Evolutionary conservation across 1,139 yeast species (phyloP).

Genomic region (Geotrichum histeridarum): DNA sequence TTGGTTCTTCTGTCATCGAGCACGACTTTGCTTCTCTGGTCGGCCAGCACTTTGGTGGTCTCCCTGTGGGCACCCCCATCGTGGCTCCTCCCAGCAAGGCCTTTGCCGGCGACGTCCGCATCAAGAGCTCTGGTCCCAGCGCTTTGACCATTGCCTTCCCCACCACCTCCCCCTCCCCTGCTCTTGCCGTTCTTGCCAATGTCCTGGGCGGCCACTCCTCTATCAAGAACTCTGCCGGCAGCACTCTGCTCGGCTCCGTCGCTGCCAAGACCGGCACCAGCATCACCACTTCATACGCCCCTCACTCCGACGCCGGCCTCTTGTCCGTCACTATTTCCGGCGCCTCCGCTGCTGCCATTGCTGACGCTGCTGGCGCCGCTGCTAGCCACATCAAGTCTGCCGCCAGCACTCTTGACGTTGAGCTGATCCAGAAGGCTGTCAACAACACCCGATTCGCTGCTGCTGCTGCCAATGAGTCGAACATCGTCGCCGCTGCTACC

Average conservation of each 20-base stretch:
- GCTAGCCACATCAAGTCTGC: slow-evolving; percentile 53
- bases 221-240: slow-evolving; percentile 48
- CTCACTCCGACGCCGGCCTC: slow-evolving; percentile 77
- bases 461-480: slow-evolving; percentile 40
- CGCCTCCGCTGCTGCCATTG: slow-evolving; percentile 51
- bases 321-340: slow-evolving; percentile 67
- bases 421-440: slow-evolving; percentile 44
- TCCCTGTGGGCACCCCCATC: slow-evolving; percentile 55
- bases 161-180: slow-evolving; percentile 57
- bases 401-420: slow-evolving; percentile 40
- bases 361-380: slow-evolving; percentile 57
- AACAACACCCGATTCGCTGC: slow-evolving; percentile 42
- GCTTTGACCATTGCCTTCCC: slow-evolving; percentile 83
- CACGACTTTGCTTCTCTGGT: slow-evolving; percentile 67
- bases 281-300: slow-evolving; percentile 52
- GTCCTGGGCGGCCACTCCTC: slow-evolving; percentile 49
- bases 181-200: slow-evolving; percentile 67
- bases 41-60: slow-evolving; percentile 55
- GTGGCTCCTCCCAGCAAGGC: slow-evolving; percentile 43
- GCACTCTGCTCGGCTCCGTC: slow-evolving; percentile 41
- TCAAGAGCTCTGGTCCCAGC: slow-evolving; percentile 60
- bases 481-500: slow-evolving; percentile 18
- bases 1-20: slow-evolving; percentile 69
- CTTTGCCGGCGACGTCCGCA: slow-evolving; percentile 70
- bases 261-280: slow-evolving; percentile 51